These are phyloP conservation scores for Coriaria nepalensis DNA, from an alignment of 306 rosid genomes.

Conservation along the genomic window DNA sequence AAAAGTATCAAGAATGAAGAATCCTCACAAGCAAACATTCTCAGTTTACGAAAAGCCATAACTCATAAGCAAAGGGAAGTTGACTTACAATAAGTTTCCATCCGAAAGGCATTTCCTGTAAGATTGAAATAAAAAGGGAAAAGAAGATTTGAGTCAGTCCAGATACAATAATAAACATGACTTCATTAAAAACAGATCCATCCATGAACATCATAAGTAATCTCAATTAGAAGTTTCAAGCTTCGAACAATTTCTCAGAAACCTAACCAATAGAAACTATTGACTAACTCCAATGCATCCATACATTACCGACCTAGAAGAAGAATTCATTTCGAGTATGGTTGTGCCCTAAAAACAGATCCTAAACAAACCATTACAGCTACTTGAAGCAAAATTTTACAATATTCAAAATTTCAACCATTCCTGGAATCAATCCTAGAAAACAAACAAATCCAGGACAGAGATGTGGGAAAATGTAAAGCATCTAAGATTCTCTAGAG, in stretches of 20 bases:
- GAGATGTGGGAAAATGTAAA: background rate
- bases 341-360: too few relatives aligned
- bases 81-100: slow-evolving; percentile 88
- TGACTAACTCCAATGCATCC: too few relatives aligned
- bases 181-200: background rate
- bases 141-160: slow-evolving; percentile 17
- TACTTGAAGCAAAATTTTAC: background rate
- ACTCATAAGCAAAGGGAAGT: background rate
- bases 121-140: slow-evolving; percentile 11
- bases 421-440: too few relatives aligned
- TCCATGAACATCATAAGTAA: too few relatives aligned
- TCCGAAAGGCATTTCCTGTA: slow-evolving; percentile 75
- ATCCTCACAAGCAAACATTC: background rate
- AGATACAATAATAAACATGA: slow-evolving; percentile 4
- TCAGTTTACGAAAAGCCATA: background rate
- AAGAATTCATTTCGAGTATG: too few relatives aligned
- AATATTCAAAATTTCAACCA: too few relatives aligned
- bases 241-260: too few relatives aligned
- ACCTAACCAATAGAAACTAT: too few relatives aligned
- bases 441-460: slow-evolving; percentile 3
- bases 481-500: background rate
- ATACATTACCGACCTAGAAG: too few relatives aligned
- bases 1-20: background rate
- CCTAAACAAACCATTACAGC: background rate
- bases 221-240: too few relatives aligned